These are phyloP conservation scores for Stenogyne calaminthoides DNA, from an alignment of 305 asterid species.

Conservation along the genomic window DNA sequence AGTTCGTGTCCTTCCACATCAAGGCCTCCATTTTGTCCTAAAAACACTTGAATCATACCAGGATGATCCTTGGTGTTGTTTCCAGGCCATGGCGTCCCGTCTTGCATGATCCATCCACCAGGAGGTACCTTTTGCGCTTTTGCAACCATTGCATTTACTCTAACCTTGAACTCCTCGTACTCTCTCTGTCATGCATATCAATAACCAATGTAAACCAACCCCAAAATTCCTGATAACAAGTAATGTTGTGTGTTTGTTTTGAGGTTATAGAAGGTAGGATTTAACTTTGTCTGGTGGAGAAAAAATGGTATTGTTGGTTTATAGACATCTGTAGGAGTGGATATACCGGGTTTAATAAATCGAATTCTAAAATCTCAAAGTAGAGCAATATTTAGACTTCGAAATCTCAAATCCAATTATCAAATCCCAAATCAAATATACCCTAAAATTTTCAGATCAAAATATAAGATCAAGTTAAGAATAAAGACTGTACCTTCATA, in stretches of 20 bases:
- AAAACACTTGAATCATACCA: conserved; percentile 98
- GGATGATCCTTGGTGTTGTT: conserved; percentile 97
- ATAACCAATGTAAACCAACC: too few relatives aligned
- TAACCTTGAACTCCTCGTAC: conserved; percentile 90
- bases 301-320: too few relatives aligned
- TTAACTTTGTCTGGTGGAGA: too few relatives aligned
- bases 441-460: not conserved
- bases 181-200: conserved; percentile 63
- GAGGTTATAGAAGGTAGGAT: too few relatives aligned
- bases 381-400: too few relatives aligned
- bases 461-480: not conserved
- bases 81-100: conserved; percentile 99
- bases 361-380: too few relatives aligned
- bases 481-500: conserved; percentile 70
- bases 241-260: too few relatives aligned
- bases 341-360: too few relatives aligned
- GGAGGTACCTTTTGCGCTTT: conserved; percentile 91
- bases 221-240: too few relatives aligned
- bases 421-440: too few relatives aligned
- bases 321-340: too few relatives aligned
- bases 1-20: conserved; percentile 94
- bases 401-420: too few relatives aligned
- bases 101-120: conserved; percentile 99
- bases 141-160: conserved; percentile 93
- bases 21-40: conserved; percentile 90